These are phyloP conservation scores for Apiospora koreana DNA, from an alignment of 2,329 filamentous ascomycete genomes.

Conservation along the genomic window DNA sequence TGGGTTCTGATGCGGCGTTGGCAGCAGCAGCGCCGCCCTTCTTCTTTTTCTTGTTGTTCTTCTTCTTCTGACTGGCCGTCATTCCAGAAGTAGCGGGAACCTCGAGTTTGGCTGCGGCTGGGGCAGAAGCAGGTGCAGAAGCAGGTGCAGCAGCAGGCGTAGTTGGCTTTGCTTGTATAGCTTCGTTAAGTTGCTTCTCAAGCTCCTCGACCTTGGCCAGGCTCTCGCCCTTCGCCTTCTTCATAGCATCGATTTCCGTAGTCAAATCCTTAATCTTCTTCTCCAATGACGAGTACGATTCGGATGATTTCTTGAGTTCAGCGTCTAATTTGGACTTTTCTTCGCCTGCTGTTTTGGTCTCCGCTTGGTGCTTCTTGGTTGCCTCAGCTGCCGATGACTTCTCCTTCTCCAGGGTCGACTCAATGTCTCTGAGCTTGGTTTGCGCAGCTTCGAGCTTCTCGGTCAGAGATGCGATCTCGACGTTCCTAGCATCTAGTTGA, in stretches of 20 bases:
- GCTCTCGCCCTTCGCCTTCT: slow-evolving; percentile 39
- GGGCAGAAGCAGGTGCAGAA: slow-evolving; percentile 17
- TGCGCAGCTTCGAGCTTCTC: slow-evolving; percentile 47
- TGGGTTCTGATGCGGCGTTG: slow-evolving; percentile 29
- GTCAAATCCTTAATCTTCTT: slow-evolving; percentile 41
- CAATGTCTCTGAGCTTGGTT: slow-evolving; percentile 45
- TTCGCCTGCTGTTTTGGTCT: slow-evolving; percentile 28
- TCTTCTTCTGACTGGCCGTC: slow-evolving; percentile 46
- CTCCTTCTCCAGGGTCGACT: slow-evolving; percentile 37
- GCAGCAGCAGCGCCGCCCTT: slow-evolving; percentile 58
- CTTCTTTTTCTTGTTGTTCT: slow-evolving; percentile 91
- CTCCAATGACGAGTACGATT: slow-evolving; percentile 27
- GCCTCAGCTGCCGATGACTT: slow-evolving; percentile 23
- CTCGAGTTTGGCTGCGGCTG: slow-evolving; percentile 24
- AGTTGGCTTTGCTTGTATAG: slow-evolving; percentile 15
- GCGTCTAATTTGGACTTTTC: slow-evolving; percentile 26
- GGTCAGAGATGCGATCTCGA: slow-evolving; percentile 51
- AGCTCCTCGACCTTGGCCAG: slow-evolving; percentile 44
- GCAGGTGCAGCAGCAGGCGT: slow-evolving; percentile 18
- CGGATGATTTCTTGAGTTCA: slow-evolving; percentile 40
- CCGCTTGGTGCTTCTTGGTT: slow-evolving; percentile 26
- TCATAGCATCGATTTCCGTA: slow-evolving; percentile 43
- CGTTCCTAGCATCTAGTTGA: slow-evolving; percentile 49
- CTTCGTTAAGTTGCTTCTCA: slow-evolving; percentile 35
- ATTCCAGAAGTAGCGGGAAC: slow-evolving; percentile 28